A percentile compares a stretch with the other conserved stretches of the same genome.
phyloP scores from a whole-genome alignment of 2,329 filamentous ascomycete species.

The Calonectria honghensis region DNA sequence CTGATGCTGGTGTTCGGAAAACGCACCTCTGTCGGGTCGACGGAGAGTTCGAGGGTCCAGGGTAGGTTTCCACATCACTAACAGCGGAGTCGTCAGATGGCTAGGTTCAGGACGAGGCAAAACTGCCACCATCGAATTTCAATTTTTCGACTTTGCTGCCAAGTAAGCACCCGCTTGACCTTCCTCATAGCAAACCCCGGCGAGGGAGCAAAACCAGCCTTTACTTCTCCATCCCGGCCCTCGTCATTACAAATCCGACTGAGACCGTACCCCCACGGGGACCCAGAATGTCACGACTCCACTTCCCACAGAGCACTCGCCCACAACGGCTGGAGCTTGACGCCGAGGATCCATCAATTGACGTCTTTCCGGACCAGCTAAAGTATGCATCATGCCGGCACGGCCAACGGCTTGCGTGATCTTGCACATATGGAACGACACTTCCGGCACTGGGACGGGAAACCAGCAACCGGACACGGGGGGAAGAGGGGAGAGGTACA shows the following conservation, averaged over 20 bases:
- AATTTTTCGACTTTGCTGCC: not conserved
- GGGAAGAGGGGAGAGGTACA: not conserved
- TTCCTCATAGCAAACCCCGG: constrained; percentile 12
- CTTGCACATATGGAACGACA: constrained; percentile 8
- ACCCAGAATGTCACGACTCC: constrained; percentile 32
- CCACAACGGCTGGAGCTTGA: constrained; percentile 23
- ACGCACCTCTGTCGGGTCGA: not conserved
- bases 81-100: not conserved
- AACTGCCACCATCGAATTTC: constrained; percentile 3
- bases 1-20: not conserved
- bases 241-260: constrained; percentile 36
- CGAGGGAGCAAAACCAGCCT: not conserved
- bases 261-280: constrained; percentile 38
- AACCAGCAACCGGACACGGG: not conserved
- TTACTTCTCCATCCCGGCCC: constrained; percentile 16
- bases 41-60: constrained; percentile 6
- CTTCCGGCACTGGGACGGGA: not conserved
- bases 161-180: not conserved
- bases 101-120: not conserved
- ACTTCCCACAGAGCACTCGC: constrained; percentile 23
- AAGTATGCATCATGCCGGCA: constrained; percentile 26
- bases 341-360: constrained; percentile 32
- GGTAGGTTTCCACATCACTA: not conserved
- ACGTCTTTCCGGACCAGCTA: constrained; percentile 24
- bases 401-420: constrained; percentile 19